Evolutionary conservation across 352 stramenopile species (phyloP), one percentile per base, ranked within the genome.

Genomic region (Globisporangium sylvaticum): DNA sequence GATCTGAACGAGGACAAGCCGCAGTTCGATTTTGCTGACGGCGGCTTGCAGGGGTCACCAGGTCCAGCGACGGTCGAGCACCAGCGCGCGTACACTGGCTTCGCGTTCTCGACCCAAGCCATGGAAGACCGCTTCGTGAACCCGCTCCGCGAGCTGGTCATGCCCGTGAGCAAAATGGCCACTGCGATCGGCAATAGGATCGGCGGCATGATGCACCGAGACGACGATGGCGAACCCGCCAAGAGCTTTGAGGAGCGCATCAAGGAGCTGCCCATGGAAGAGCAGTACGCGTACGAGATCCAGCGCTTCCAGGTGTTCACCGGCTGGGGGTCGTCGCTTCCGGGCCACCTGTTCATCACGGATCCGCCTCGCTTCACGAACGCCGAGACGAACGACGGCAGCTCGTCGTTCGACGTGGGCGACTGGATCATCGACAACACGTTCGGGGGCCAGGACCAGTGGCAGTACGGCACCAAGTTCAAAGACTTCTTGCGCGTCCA

Each of bases 401-500:
- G 79, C 9, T 75, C 71, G 29, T 71, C 68, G 22, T 88, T 93
- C 52, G 77, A 91, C 64, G 67, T 92, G 27, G 75, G 75, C n/a
- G 79, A 90, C 27, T 95, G 83, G 83, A 87, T 91, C 31, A 76
- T 95, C 12, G 87, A 95, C 71, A 90, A 83, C 29, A 66, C 75
- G 8, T 88, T 91, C 25, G 87, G 85, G n/a, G 75, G 77, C 37
- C 71, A 72, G 12, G 85, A 92, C 74, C 83, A 94, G 62, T 95
- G 87, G 87, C 81, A 95, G 46, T 94, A 95, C 74, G 85, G 81
- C 6, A 93, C 85, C 24, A 90, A 86, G 68, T 94, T 95, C 66
- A 90, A 92, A 68, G 87, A 95, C 65, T 93, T 91, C 24, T 57
- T 92, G 61, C 81, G 82, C 1, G 83, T 83, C 4, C 79, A 83